Conservation (phyloP, 495 filamentous ascomycete species). For the Penicillium chermesinum region DNA sequence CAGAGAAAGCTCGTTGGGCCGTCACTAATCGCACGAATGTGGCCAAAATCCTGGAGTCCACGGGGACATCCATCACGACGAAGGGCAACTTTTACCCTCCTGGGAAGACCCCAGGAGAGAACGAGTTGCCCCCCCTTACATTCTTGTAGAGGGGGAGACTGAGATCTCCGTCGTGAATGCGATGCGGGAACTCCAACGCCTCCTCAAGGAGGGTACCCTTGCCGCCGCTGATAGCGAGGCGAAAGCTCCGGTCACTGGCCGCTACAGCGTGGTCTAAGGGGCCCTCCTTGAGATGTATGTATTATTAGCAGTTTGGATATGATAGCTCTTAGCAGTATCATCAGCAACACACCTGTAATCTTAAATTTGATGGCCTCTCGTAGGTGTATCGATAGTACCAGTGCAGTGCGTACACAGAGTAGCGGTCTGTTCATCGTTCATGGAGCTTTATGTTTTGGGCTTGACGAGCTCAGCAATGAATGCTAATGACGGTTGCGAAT, state of each 20-base stretch:
- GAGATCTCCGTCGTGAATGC: constrained; percentile 87
- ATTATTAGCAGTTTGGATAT: too few species aligned
- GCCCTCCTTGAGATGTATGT: too few species aligned
- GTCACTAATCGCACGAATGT: constrained; percentile 99
- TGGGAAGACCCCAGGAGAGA: constrained; percentile 72
- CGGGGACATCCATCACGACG: constrained; percentile 93
- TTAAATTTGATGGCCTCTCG: too few species aligned
- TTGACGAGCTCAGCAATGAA: too few species aligned
- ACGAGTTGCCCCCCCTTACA: constrained; percentile 88
- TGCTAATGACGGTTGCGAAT: too few species aligned
- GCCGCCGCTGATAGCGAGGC: constrained; percentile 82
- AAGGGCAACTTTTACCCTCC: constrained; percentile 86
- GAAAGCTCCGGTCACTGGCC: constrained; percentile 71
- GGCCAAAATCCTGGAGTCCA: constrained; percentile 93
- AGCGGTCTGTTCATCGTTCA: too few species aligned
- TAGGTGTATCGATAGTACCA: too few species aligned
- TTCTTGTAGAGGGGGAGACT: constrained; percentile 95
- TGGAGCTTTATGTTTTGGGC: too few species aligned
- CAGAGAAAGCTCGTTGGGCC: constrained; percentile 94
- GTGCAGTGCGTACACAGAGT: too few species aligned
- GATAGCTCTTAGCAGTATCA: too few species aligned
- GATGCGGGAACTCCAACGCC: constrained; percentile 81
- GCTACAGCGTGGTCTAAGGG: constrained; percentile 79
- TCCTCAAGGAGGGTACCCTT: constrained; percentile 88
- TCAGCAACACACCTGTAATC: too few species aligned